These are phyloP conservation scores for Penicillium polonicum DNA, from an alignment of 2,329 filamentous ascomycete species.

Conservation along the genomic window DNA sequence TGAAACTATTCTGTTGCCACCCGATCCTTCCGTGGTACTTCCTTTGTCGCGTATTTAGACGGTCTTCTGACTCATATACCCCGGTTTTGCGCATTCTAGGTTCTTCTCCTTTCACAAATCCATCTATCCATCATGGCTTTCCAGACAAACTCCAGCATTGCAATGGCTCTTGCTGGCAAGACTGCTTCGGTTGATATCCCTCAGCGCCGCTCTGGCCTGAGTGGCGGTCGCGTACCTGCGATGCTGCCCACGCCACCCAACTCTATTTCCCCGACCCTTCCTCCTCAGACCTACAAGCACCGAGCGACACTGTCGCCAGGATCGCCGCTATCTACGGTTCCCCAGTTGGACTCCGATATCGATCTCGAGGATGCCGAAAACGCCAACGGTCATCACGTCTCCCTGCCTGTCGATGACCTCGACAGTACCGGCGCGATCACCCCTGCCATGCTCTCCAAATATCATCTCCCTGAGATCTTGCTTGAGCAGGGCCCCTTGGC, in stretches of 20 bases:
- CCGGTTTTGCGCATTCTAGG: constrained; percentile 7
- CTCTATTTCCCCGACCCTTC: constrained; percentile 86
- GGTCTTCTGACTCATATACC: constrained; percentile 27
- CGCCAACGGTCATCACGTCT: constrained; percentile 41
- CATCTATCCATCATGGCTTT: constrained; percentile 44
- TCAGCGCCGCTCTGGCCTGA: constrained; percentile 41
- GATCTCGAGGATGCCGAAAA: constrained; percentile 73
- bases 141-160: constrained; percentile 47
- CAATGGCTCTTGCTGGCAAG: constrained; percentile 52
- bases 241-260: constrained; percentile 85
- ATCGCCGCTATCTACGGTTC: constrained; percentile 46
- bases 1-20: constrained; percentile 15
- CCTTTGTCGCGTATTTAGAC: constrained; percentile 18
- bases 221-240: constrained; percentile 32
- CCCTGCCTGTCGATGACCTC: constrained; percentile 46
- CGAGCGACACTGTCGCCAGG: constrained; percentile 47
- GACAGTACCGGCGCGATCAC: constrained; percentile 84
- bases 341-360: constrained; percentile 76
- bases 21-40: constrained; percentile 15
- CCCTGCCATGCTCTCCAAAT: constrained; percentile 77
- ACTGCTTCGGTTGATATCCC: constrained; percentile 52
- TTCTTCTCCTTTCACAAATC: constrained; percentile 10
- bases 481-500: constrained; percentile 85
- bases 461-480: constrained; percentile 87
- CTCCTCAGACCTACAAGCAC: constrained; percentile 74